Conservation (phyloP, 768 basidiomycete species). For the Tulasnella sp. region DNA sequence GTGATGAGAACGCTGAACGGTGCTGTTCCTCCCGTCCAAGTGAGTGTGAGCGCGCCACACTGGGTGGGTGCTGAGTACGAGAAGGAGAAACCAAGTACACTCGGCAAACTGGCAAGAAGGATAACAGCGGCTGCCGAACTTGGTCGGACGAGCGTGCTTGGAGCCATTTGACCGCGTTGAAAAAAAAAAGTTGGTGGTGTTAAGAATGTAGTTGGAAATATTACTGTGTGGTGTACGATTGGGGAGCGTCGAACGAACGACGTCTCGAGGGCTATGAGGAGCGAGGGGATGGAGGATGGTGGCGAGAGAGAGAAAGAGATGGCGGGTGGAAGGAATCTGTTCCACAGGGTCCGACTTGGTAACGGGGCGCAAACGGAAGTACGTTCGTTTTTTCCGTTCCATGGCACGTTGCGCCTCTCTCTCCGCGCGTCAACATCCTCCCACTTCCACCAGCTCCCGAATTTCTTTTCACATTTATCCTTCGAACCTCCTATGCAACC, state of each 20-base stretch:
- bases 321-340: neutral
- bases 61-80: slow-evolving; percentile 35
- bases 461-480: neutral
- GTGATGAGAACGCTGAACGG: slow-evolving; percentile 32
- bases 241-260: neutral
- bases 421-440: neutral
- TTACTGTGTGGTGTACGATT: neutral
- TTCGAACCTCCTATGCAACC: too few species aligned
- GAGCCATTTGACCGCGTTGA: neutral
- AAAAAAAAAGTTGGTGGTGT: neutral
- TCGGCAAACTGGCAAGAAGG: slow-evolving; percentile 19
- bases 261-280: neutral
- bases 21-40: slow-evolving; percentile 32
- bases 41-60: slow-evolving; percentile 34
- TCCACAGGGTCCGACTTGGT: neutral
- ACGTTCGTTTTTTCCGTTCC: neutral
- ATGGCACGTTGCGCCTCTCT: neutral
- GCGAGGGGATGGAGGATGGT: neutral
- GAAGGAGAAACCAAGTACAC: slow-evolving; percentile 34
- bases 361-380: neutral
- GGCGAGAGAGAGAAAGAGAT: neutral
- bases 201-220: slow-evolving; percentile 8
- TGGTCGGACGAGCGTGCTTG: slow-evolving; percentile 1
- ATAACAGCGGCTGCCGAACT: neutral
- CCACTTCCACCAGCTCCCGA: neutral